A percentile compares a stretch with the other conserved stretches of the same genome.
Conservation (phyloP, 1,139 yeast genomes). For the Kodamaea anthophila region DNA sequence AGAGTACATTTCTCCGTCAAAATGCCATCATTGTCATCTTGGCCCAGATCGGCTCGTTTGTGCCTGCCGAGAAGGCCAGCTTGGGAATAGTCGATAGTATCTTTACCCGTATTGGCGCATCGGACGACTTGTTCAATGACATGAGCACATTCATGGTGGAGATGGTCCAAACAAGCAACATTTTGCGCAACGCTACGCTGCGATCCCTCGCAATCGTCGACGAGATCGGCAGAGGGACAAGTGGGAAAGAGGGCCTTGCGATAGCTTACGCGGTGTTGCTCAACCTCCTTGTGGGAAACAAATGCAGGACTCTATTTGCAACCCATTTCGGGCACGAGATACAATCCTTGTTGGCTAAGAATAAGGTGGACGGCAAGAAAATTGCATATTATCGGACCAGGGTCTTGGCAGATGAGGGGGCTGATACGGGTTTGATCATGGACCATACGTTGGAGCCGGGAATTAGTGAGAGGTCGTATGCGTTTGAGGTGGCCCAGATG, state of each 20-base stretch:
- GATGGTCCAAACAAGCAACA: constrained; percentile 89
- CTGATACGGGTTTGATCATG: constrained; percentile 32
- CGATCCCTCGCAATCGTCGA: constrained; percentile 82
- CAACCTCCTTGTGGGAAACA: constrained; percentile 48
- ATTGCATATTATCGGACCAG: constrained; percentile 50
- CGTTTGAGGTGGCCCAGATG: constrained; percentile 72
- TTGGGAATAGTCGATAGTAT: constrained; percentile 81
- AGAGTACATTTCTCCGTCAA: constrained; percentile 83
- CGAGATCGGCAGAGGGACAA: constrained; percentile 96
- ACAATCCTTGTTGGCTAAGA: constrained; percentile 21
- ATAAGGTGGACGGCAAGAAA: constrained; percentile 22
- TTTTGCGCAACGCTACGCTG: constrained; percentile 68
- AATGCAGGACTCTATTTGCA: constrained; percentile 80
- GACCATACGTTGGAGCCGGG: constrained; percentile 68
- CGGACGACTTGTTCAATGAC: constrained; percentile 82
- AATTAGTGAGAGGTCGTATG: constrained; percentile 71
- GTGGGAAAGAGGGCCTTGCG: constrained; percentile 83
- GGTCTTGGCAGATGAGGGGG: constrained; percentile 17
- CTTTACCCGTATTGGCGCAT: constrained; percentile 86
- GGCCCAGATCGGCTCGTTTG: constrained; percentile 87
- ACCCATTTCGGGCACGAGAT: constrained; percentile 86
- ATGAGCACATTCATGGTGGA: constrained; percentile 96
- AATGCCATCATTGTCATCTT: constrained; percentile 77
- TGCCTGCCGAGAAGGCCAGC: constrained; percentile 70
- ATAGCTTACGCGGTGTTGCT: constrained; percentile 79